Conservation (phyloP, 2,329 filamentous ascomycete species). For the Cryphonectria carpinicola region DNA sequence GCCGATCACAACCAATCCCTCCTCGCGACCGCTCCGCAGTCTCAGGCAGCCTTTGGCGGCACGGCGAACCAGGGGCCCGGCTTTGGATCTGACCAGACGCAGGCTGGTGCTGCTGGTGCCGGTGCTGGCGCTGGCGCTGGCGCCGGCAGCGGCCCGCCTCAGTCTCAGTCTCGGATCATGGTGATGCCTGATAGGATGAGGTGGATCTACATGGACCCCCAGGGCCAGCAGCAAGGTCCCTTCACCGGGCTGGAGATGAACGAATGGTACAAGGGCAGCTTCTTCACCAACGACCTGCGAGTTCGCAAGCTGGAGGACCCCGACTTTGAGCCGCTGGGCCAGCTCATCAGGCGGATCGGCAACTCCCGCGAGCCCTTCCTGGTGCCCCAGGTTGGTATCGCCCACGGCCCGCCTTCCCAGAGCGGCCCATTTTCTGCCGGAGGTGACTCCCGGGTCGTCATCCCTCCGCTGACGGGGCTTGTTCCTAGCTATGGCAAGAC, state of each 20-base stretch:
- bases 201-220: conserved; percentile 97
- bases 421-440: conserved; percentile 51
- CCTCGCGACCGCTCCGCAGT: conserved; percentile 38
- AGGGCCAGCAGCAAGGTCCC: conserved; percentile 88
- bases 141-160: conserved; percentile 52
- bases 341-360: conserved; percentile 92
- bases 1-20: conserved; percentile 44
- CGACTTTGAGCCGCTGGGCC: conserved; percentile 93
- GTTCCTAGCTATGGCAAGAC: conserved; percentile 98
- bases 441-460: conserved; percentile 62
- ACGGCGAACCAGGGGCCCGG: conserved; percentile 34
- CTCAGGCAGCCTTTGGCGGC: conserved; percentile 35
- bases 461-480: conserved; percentile 88
- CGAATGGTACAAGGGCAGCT: conserved; percentile 98
- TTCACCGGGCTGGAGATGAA: conserved; percentile 99
- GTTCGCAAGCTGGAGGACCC: conserved; percentile 94
- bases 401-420: conserved; percentile 75
- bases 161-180: conserved; percentile 82
- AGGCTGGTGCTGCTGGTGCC: neutral
- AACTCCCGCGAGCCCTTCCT: conserved; percentile 98
- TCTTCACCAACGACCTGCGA: conserved; percentile 91
- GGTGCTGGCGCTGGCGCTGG: neutral
- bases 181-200: conserved; percentile 99
- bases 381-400: conserved; percentile 94
- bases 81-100: conserved; percentile 42